These are phyloP conservation scores for Datisca glomerata DNA, from an alignment of 306 rosid species.

Conservation along the genomic window DNA sequence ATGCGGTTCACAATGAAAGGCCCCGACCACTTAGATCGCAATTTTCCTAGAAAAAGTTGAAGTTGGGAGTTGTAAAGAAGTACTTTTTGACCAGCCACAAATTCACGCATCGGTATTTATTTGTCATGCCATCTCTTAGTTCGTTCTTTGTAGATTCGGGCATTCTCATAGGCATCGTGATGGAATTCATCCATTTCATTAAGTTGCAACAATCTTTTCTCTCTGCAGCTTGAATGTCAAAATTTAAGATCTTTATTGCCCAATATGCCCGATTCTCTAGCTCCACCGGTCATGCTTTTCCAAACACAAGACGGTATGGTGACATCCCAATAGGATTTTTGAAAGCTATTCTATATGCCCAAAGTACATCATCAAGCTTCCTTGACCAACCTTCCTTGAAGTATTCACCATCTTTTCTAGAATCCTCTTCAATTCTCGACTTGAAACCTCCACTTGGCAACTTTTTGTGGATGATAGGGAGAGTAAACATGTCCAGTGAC, in stretches of 20 bases:
- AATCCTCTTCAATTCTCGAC: too few species aligned
- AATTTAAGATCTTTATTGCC: background rate
- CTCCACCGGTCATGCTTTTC: background rate
- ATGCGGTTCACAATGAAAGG: background rate
- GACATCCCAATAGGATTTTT: background rate
- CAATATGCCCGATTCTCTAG: background rate
- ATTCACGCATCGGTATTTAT: background rate
- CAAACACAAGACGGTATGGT: background rate
- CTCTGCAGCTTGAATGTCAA: background rate
- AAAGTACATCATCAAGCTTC: background rate
- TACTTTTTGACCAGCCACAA: background rate
- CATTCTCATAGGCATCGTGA: background rate
- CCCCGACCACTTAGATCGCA: background rate
- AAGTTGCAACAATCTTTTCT: background rate
- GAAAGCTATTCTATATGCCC: background rate
- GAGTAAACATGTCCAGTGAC: too few species aligned
- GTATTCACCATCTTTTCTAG: background rate
- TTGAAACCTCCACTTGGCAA: background rate
- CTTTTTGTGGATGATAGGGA: background rate
- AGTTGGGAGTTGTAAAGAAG: background rate
- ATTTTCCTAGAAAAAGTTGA: background rate
- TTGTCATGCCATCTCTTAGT: background rate
- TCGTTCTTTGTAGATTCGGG: background rate
- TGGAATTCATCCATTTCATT: conserved; percentile 1
- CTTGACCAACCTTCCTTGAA: background rate